Percentiles rank a stretch among this genome's conserved stretches.
Evolutionary conservation across 2,329 filamentous ascomycete species (phyloP).

Genomic region (Chaetomium sp.): DNA sequence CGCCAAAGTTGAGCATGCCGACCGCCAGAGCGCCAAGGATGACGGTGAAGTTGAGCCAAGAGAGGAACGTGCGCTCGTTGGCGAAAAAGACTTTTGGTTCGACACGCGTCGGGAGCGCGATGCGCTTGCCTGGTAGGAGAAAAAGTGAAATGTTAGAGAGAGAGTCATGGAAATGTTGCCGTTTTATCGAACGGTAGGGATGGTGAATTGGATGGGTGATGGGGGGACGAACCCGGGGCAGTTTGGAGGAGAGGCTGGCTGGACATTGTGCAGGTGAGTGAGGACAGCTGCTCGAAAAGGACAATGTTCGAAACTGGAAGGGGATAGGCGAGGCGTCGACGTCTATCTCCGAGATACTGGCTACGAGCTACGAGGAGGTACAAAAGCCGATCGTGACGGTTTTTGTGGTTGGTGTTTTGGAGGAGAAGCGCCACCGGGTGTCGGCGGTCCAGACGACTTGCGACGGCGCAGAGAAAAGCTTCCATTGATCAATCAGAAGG

Average conservation of each 20-base stretch:
- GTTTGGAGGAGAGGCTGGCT: slow-evolving; percentile 94
- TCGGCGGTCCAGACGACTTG: slow-evolving; percentile 5
- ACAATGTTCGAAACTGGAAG: background rate
- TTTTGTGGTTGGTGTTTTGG: background rate
- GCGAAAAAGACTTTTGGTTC: slow-evolving; percentile 99
- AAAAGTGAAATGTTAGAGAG: slow-evolving; percentile 1
- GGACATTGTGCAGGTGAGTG: slow-evolving; percentile 61
- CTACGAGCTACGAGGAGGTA: background rate
- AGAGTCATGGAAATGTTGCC: no score
- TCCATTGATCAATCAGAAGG: slow-evolving; percentile 24
- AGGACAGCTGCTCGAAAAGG: background rate
- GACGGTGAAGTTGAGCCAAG: slow-evolving; percentile 99
- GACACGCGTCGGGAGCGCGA: slow-evolving; percentile 93
- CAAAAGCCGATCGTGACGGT: background rate
- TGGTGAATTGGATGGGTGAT: slow-evolving; percentile 3
- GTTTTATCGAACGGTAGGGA: background rate
- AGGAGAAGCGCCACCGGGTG: slow-evolving; percentile 4
- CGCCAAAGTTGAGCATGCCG: slow-evolving; percentile 96
- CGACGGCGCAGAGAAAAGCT: slow-evolving; percentile 7
- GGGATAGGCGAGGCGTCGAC: background rate
- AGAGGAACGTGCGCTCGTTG: slow-evolving; percentile 98
- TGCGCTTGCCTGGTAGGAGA: slow-evolving; percentile 77
- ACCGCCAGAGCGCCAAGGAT: slow-evolving; percentile 95
- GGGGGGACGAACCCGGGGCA: slow-evolving; percentile 62
- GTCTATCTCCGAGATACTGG: background rate